These are phyloP conservation scores for Saccharomyces hybrid DNA, from an alignment of 1,139 yeast species.

Conservation along the genomic window DNA sequence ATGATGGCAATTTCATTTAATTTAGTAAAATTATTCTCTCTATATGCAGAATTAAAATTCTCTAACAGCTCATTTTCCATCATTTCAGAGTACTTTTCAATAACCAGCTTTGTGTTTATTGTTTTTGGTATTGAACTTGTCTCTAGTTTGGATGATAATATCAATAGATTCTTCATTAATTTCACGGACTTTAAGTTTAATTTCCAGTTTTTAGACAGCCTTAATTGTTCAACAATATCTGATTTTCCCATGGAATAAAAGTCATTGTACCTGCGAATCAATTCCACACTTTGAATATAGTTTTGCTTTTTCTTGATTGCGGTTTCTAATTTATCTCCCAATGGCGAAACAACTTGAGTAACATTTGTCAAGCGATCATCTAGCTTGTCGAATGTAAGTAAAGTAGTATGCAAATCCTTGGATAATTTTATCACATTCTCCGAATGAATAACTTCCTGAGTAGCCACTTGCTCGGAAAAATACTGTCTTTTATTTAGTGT, in stretches of 20 bases:
- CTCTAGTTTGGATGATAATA: slow-evolving; percentile 55
- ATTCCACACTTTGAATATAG: slow-evolving; percentile 62
- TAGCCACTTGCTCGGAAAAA: slow-evolving; percentile 50
- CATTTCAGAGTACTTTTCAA: slow-evolving; percentile 65
- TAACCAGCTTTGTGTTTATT: slow-evolving; percentile 42
- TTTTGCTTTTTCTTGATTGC: slow-evolving; percentile 74
- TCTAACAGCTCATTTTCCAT: slow-evolving; percentile 63
- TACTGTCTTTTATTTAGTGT: slow-evolving; percentile 43
- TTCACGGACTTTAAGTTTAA: slow-evolving; percentile 63
- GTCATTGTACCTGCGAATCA: slow-evolving; percentile 71
- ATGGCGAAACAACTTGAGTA: slow-evolving; percentile 58
- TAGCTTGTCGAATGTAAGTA: slow-evolving; percentile 45
- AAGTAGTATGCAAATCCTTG: slow-evolving; percentile 37
- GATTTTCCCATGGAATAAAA: slow-evolving; percentile 55
- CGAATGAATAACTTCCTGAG: slow-evolving; percentile 62
- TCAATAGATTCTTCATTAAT: slow-evolving; percentile 57
- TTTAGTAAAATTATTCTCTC: slow-evolving; percentile 46
- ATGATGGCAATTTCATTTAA: slow-evolving; percentile 77
- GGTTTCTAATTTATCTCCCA: slow-evolving; percentile 66
- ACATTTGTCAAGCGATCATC: slow-evolving; percentile 56
- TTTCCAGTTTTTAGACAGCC: slow-evolving; percentile 33
- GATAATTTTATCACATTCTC: slow-evolving; percentile 55
- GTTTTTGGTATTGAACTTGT: slow-evolving; percentile 47
- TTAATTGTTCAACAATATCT: slow-evolving; percentile 50
- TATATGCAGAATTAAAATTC: slow-evolving; percentile 50